Base-by-base conservation (phyloP, 129 eudicot species). In the Centaurea solstitialis region DNA sequence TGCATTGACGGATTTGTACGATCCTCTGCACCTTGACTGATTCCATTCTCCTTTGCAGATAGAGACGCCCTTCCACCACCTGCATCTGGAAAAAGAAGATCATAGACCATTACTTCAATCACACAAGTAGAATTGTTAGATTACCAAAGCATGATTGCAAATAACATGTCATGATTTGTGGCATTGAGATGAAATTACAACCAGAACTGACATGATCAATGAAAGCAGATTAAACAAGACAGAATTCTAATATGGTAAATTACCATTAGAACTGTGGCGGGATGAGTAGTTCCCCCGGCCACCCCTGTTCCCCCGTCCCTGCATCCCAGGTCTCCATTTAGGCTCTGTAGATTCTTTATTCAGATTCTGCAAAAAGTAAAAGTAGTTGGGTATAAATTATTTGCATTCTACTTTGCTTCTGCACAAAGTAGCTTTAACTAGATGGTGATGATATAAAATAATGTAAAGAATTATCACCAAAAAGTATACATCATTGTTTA, bases 321-420 rank as follows among this genome's bases (percentile, higher is more conserved):
- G 96, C 79, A 81, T 82, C 45, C 86, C 91, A 10, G 91, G 86
- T 80, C 87, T 93, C 98, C 94, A 83, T 80, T 81, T 84, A 18
- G 85, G 73, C 80, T 88, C 93, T 24, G 79, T 85, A 64, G 91
- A 40, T 79, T 89, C 98, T 87, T 89, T 92, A 79, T 37, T 89
- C 83, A 43, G 30, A 81, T 73, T 85, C 94, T 91, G 90, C 65
- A 83, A 82, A 24, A 64, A 18, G 24, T 33, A 33, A 33, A 33
- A 33, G 37, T 33, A 33, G 2, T 33, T 33, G 4, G 37, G 37
- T 33, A 33, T 33, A 33, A 4, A 1, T 33, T 33, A 33, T 33
- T 3, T 33, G 37, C 37, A 33, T 33, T 33, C 37, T 33, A 33
- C 37, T 2, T 33, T 33, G 37, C 37, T 33, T 33, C 37, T 33